These are phyloP conservation scores for Paramecium primaurelia DNA, from an alignment of 73 alveolate species.

Conservation along the genomic window DNA sequence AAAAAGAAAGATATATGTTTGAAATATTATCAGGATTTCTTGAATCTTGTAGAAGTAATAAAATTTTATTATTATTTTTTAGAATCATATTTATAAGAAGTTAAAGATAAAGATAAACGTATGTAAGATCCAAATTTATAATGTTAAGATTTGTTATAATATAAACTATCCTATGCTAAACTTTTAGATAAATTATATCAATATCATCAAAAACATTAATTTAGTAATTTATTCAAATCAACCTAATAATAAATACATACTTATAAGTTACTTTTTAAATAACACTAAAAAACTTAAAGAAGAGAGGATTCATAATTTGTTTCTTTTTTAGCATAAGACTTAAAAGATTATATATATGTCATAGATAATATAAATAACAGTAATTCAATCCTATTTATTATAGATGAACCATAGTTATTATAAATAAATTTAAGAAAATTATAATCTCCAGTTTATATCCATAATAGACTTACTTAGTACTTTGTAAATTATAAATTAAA, in stretches of 20 bases:
- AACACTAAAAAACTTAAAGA: slow-evolving; percentile 4
- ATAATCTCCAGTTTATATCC: slow-evolving; percentile 24
- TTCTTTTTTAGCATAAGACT: neutral
- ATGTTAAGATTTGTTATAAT: slow-evolving; percentile 9
- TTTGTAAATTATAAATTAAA: slow-evolving; percentile 34
- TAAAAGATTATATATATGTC: slow-evolving; percentile 18
- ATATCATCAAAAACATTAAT: neutral
- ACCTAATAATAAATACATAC: neutral
- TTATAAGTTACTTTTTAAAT: neutral
- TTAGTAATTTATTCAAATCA: neutral
- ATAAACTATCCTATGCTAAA: neutral
- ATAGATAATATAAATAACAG: neutral
- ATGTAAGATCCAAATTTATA: slow-evolving; percentile 47
- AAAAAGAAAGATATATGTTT: slow-evolving; percentile 32
- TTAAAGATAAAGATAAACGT: slow-evolving; percentile 33
- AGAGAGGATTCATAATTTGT: slow-evolving; percentile 44
- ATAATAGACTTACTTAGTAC: neutral
- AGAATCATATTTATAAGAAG: slow-evolving; percentile 8
- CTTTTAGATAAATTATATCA: neutral
- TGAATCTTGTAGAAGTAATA: slow-evolving; percentile 41
- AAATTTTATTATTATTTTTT: neutral
- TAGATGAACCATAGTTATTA: neutral
- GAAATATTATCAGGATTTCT: slow-evolving; percentile 39
- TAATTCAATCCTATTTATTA: neutral
- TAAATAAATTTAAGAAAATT: neutral